Percentiles rank a stretch among this genome's conserved stretches.
Conservation (phyloP, 2,329 filamentous ascomycete genomes). For the Colletotrichum sp. region DNA sequence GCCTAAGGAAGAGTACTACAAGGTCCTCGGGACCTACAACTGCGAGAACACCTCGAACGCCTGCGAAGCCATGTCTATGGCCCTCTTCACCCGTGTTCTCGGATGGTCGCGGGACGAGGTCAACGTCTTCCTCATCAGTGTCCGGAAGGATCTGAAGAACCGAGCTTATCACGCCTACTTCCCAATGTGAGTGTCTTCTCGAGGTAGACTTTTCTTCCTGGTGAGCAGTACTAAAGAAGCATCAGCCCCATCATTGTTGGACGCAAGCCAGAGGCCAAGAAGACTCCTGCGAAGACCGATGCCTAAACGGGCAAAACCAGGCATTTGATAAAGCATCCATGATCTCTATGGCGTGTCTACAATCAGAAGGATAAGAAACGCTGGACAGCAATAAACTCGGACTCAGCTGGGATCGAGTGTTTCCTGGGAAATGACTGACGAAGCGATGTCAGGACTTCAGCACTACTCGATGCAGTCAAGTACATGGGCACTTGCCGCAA, state of each 20-base stretch:
- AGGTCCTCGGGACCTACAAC: constrained; percentile 23
- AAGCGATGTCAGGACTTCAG: background rate
- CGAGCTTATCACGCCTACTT: constrained; percentile 39
- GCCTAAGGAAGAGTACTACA: background rate
- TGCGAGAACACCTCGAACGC: constrained; percentile 35
- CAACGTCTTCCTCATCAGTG: constrained; percentile 34
- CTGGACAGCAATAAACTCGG: background rate
- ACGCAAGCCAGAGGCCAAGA: background rate
- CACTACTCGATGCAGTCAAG: background rate
- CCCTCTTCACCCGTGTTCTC: constrained; percentile 36
- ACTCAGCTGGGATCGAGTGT: background rate
- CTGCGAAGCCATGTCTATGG: constrained; percentile 37
- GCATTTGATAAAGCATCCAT: background rate
- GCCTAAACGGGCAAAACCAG: background rate
- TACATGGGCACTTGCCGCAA: background rate
- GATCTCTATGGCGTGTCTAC: background rate
- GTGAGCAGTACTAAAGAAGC: background rate
- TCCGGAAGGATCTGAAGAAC: constrained; percentile 37
- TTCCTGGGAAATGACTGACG: background rate
- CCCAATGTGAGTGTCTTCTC: constrained; percentile 33
- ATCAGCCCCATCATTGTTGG: background rate
- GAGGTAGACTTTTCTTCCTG: fast-evolving
- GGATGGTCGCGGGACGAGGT: constrained; percentile 36
- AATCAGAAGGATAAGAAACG: background rate
- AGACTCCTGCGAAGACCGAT: background rate